Evolutionary conservation across 2,329 filamentous ascomycete genomes (phyloP).

Genomic region (Sphaerulina musiva): DNA sequence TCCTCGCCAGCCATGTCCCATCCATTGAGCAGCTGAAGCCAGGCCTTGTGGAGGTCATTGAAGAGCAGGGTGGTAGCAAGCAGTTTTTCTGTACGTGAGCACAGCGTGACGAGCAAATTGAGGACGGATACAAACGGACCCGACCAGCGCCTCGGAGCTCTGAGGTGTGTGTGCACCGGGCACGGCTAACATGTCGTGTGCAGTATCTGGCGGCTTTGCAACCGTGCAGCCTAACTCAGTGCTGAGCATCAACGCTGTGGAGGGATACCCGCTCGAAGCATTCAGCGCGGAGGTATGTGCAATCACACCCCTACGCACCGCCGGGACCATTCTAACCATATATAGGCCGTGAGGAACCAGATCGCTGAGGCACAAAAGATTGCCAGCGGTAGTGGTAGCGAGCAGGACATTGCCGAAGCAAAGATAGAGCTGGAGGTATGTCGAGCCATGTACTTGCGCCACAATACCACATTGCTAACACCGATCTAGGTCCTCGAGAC

Average conservation of each 20-base stretch:
- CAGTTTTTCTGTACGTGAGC: constrained; percentile 90
- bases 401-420: constrained; percentile 96
- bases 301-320: neutral
- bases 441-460: constrained; percentile 28
- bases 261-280: constrained; percentile 89
- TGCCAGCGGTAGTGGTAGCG: constrained; percentile 79
- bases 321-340: neutral
- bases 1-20: constrained; percentile 97
- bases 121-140: neutral
- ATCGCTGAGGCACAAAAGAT: constrained; percentile 95
- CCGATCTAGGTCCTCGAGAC: constrained; percentile 66
- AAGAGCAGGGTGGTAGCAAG: constrained; percentile 86
- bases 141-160: neutral
- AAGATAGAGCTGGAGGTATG: constrained; percentile 93
- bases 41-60: constrained; percentile 87
- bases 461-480: neutral
- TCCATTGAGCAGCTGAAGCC: constrained; percentile 99
- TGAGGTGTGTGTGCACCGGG: neutral
- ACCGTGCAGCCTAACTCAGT: constrained; percentile 90
- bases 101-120: neutral
- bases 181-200: constrained; percentile 7
- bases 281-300: constrained; percentile 72
- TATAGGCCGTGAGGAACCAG: constrained; percentile 73
- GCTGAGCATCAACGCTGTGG: constrained; percentile 96
- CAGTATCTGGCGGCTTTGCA: constrained; percentile 94